phyloP scores from a whole-genome alignment of 2,329 filamentous ascomycete genomes.

The Cadophora gregata region DNA sequence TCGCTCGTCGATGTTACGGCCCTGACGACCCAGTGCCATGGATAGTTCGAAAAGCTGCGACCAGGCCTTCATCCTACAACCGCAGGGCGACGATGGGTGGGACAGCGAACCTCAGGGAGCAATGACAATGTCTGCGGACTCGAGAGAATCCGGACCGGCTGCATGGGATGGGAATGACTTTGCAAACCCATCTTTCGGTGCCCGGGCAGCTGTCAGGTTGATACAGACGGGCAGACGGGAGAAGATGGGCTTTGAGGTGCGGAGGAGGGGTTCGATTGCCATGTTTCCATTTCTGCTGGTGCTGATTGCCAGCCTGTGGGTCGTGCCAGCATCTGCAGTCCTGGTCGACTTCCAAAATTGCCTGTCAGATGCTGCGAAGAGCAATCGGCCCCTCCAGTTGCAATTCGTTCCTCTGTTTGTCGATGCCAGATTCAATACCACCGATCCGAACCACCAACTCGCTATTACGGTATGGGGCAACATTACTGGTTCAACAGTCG shows the following conservation, averaged over 20 bases:
- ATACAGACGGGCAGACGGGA: slow-evolving; percentile 3
- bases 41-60: slow-evolving; percentile 34
- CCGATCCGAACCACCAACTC: slow-evolving; percentile 66
- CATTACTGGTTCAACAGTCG: slow-evolving; percentile 70
- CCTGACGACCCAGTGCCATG: slow-evolving; percentile 38
- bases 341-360: slow-evolving; percentile 86
- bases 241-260: neutral
- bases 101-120: slow-evolving; percentile 20
- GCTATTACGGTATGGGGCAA: slow-evolving; percentile 88
- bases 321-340: slow-evolving; percentile 61
- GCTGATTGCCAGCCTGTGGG: slow-evolving; percentile 37
- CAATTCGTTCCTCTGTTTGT: slow-evolving; percentile 82
- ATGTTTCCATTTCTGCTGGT: slow-evolving; percentile 34
- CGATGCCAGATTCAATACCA: slow-evolving; percentile 74
- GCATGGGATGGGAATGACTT: slow-evolving; percentile 3
- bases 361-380: slow-evolving; percentile 65
- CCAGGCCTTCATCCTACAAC: slow-evolving; percentile 36
- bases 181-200: neutral
- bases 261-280: slow-evolving; percentile 23
- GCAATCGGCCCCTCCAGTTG: slow-evolving; percentile 63
- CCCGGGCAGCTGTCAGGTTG: neutral
- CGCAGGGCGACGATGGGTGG: slow-evolving; percentile 35
- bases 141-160: slow-evolving; percentile 26
- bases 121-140: slow-evolving; percentile 37
- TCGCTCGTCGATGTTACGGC: slow-evolving; percentile 36